These are phyloP conservation scores for Amaranthus cruentus DNA, from an alignment of 148 eudicot species.

Conservation along the genomic window DNA sequence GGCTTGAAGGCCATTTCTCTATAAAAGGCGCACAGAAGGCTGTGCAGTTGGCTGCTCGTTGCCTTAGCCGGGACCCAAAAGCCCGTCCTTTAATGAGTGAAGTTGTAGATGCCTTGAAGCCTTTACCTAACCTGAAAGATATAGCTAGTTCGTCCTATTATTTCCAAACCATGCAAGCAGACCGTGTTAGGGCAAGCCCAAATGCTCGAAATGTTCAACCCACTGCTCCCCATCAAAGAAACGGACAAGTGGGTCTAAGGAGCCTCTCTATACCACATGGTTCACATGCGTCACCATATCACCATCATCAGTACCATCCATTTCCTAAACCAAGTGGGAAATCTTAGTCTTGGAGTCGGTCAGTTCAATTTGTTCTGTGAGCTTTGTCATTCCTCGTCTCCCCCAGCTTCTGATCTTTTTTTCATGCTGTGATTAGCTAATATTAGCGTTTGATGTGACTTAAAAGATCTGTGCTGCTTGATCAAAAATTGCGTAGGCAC, in stretches of 20 bases:
- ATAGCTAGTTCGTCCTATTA: conserved; percentile 70
- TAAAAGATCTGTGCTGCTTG: conserved; percentile 13
- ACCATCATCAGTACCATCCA: conserved; percentile 41
- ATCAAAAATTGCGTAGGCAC: neutral
- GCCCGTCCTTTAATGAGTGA: conserved; percentile 70
- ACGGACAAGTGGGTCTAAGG: conserved; percentile 52
- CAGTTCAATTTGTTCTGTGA: neutral
- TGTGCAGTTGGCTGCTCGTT: conserved; percentile 62
- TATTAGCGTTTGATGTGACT: conserved; percentile 12
- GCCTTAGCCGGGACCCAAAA: conserved; percentile 76
- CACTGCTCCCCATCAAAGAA: conserved; percentile 30
- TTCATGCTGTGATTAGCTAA: conserved; percentile 12
- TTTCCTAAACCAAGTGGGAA: conserved; percentile 66
- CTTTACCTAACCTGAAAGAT: conserved; percentile 63
- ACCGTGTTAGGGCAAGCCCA: conserved; percentile 49
- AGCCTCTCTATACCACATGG: conserved; percentile 72
- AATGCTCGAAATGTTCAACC: conserved; percentile 39
- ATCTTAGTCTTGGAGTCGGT: conserved; percentile 25
- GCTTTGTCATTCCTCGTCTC: conserved; percentile 22
- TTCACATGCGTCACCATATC: conserved; percentile 62
- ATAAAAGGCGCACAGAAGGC: conserved; percentile 79
- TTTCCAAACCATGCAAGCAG: conserved; percentile 62
- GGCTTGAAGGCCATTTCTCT: conserved; percentile 73
- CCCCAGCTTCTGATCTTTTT: conserved; percentile 16
- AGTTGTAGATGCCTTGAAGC: conserved; percentile 57